Base-by-base conservation (phyloP, 306 rosid genomes). In the Dryas drummondii region DNA sequence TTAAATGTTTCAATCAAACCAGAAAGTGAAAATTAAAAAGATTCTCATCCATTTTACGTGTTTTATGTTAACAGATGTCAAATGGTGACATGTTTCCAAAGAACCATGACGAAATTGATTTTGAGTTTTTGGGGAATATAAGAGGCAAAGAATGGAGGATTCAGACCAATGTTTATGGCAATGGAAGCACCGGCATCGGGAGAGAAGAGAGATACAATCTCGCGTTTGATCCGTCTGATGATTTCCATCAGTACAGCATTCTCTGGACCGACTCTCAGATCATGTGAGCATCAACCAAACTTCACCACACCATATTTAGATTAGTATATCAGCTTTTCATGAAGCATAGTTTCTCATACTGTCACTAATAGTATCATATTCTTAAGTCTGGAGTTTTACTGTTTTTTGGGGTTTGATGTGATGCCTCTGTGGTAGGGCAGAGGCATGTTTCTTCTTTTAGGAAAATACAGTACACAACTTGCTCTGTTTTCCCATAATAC, bases 91-190 rank as follows among this genome's bases (percentile, higher is more conserved):
- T 86, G 91, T 94, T 79, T 79, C 72, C 86, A 86, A 91, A 88
- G 79, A 82, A 90, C 81, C 98, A 94, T 72, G 98, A 94, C 76
- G 98, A 94, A 72, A 91, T 94, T 19, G 98, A 94, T 85, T 91
- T 94, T 59, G 98, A 94, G 85, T 94, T 94, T 50, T 83, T 94
- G 87, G 98, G 98, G 49, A 88, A 94, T 59, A 91, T 94, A 41
- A 90, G 98, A 84, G 98, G 98, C 68, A 88, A 87, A 82, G 87
- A 94, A 40, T 94, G 98, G 98, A 91, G 97, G 86, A 47, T 94
- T 82, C 98, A 94, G 82, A 94, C 98, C 53, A 94, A 94, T 76
- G 79, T 94, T 80, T 94, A 94, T 79, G 98, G 98, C 46, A 94
- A 94, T 82, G 98, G 98, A 84, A 94, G 98, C 81, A 94, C 98